Evolutionary conservation across 768 basidiomycete species (phyloP), one percentile per base, ranked within the genome.

Genomic region (Russula dissimulans): DNA sequence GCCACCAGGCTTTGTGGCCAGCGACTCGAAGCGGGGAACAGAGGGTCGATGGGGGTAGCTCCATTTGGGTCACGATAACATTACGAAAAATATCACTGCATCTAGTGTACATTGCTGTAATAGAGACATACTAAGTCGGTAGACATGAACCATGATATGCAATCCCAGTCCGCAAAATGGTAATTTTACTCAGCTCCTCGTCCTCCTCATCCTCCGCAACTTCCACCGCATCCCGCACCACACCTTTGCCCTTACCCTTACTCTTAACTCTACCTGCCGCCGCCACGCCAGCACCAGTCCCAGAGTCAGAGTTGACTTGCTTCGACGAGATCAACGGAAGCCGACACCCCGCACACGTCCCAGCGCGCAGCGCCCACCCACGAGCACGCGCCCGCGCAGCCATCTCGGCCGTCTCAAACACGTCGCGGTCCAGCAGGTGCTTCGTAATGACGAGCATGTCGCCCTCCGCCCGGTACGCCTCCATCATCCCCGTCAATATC

Each of bases 401-500:
- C 57, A 83, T 76, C 41, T 85, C 82, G 48, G 95, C 75, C 0
- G 80, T 80, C 57, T 85, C 82, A 65, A 90, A 94, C 50, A 95
- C 73, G 70, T 98, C 95, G 36, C 87, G 80, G 62, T 88, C 81
- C 45, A 94, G 76, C 47, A 98, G 74, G 61, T 84, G 83, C 63
- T 87, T 90, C 26, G 92, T 89, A 67, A 95, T 93, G 45, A 78
- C 73, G 29, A 98, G 76, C 79, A 95, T 83, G 65, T 97, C 95
- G 31, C 89, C 91, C 64, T 99, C 95, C 4, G 88, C 84, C 42
- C 87, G 84, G 74, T 97, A 98, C 2, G 92, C 88, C 68, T 95
- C 93, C 67, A 98, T 73, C 91, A 98, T 99, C n/a, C 91, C 89
- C 0, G 85, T 86, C 34, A 99, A 77, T 61, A 99, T 94, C 11